A percentile compares a stretch with the other conserved stretches of the same genome.
phyloP scores from a whole-genome alignment of 75 land plant genomes.

The Larix kaempferi region DNA sequence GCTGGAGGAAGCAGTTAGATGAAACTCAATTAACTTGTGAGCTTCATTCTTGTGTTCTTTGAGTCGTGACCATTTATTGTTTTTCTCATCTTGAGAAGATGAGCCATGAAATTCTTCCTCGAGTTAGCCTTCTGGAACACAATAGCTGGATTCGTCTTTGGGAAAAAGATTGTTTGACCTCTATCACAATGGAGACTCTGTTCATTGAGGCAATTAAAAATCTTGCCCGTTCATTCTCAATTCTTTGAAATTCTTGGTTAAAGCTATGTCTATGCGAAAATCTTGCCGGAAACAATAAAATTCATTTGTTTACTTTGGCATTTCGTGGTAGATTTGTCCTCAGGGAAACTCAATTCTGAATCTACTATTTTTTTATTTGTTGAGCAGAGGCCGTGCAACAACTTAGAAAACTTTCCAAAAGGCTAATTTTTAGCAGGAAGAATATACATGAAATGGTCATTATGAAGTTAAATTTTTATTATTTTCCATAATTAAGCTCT shows the following conservation, averaged over 20 bases:
- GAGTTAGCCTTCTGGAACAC: not conserved
- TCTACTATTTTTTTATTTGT: not conserved
- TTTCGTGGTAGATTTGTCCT: not conserved
- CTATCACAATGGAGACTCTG: not conserved
- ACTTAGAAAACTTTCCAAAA: no score
- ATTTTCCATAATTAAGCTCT: no score
- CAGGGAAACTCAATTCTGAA: not conserved
- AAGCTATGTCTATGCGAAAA: not conserved
- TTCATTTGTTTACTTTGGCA: not conserved
- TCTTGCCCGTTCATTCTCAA: not conserved
- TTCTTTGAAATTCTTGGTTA: not conserved
- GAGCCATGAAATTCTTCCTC: not conserved
- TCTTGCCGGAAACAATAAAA: not conserved
- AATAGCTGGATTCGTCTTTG: slow-evolving; percentile 1
- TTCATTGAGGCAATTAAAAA: not conserved
- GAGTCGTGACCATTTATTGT: not conserved
- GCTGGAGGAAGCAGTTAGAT: not conserved
- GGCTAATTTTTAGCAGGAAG: no score
- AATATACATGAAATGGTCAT: no score
- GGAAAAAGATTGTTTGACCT: slow-evolving; percentile 1
- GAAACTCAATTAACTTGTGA: not conserved
- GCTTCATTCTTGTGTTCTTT: not conserved
- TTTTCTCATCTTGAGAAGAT: slow-evolving; percentile 3
- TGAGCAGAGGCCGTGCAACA: no score
- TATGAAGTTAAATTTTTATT: no score